phyloP scores from a whole-genome alignment of 306 rosid species.

The Ormosia semicastrata region DNA sequence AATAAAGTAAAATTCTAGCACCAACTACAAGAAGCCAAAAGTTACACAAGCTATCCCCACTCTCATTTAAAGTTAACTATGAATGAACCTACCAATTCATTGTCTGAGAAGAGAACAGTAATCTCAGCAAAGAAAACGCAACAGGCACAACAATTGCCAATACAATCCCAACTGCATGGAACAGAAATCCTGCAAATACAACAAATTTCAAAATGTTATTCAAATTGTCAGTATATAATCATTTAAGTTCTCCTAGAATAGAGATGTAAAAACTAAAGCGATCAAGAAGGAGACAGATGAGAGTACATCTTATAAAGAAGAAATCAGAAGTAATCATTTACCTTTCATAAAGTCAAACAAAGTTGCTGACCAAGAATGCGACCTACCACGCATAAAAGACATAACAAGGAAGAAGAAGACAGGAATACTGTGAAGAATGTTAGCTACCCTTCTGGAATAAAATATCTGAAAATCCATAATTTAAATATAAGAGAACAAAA shows the following conservation, averaged over 20 bases:
- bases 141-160: conserved; percentile 70
- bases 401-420: conserved; percentile 58
- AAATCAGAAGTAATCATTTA: conserved; percentile 33
- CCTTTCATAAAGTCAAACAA: conserved; percentile 74
- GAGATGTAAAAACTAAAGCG: conserved; percentile 6
- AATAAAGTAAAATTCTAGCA: not conserved
- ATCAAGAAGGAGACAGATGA: not conserved
- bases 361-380: conserved; percentile 55
- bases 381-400: conserved; percentile 44
- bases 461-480: conserved; percentile 58
- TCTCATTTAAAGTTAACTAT: not conserved
- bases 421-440: conserved; percentile 79
- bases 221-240: not conserved
- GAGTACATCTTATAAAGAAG: conserved; percentile 16
- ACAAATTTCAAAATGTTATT: conserved; percentile 27
- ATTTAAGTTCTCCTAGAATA: conserved; percentile 16
- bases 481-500: conserved; percentile 20
- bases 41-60: not conserved
- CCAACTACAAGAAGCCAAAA: conserved; percentile 1
- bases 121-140: conserved; percentile 64
- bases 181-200: conserved; percentile 60
- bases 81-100: conserved; percentile 82
- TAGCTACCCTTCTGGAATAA: conserved; percentile 80
- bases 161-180: conserved; percentile 64
- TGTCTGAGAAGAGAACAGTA: conserved; percentile 58